Base-by-base conservation (phyloP, 1,139 yeast species). In the Wickerhamomyces sp. region DNA sequence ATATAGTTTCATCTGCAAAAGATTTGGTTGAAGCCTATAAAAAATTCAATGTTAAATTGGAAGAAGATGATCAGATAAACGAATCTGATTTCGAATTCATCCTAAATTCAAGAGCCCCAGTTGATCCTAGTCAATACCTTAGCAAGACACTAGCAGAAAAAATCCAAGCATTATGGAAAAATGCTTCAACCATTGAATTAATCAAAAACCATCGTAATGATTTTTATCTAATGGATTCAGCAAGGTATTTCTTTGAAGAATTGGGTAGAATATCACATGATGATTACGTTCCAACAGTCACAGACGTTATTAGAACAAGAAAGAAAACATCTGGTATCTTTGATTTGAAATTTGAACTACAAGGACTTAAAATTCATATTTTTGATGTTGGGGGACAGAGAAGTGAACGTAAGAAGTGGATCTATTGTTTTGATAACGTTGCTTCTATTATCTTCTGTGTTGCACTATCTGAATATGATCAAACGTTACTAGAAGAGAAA, bases 351-450 rank as follows among this genome's bases (percentile, higher is more conserved):
- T 87, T 90, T 59, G 82, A 83, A 53, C 78, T 89, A 81, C 91
- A 88, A 36, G 78, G 78, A 43, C 69, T 88, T 46, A 81, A 81
- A 59, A 77, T 89, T 47, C 95, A 88, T 64, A 80, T 90, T 75
- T 89, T 76, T 62, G 97, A 90, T 64, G 96, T 90, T 42, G 97
- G 97, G 51, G 97, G 97, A 2, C 97, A 90, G 66, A 72, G 97
- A 57, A 82, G 93, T 2, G 97, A 90, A 67, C 79, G 97, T 45
- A 88, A 88, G 60, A 90, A 90, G 64, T 90, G 97, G 97, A 90
- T 90, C 54, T 95, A 90, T 65, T 90, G 96, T 62, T 90, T 90
- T 60, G 96, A 90, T 65, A 89, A 90, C 58, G 97, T 90, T 33
- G 86, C 96, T 0, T 72, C 87, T 43, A 86, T 90, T 42, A 88